Conservation (phyloP, 2,329 filamentous ascomycete genomes). For the Mycogone perniciosa region DNA sequence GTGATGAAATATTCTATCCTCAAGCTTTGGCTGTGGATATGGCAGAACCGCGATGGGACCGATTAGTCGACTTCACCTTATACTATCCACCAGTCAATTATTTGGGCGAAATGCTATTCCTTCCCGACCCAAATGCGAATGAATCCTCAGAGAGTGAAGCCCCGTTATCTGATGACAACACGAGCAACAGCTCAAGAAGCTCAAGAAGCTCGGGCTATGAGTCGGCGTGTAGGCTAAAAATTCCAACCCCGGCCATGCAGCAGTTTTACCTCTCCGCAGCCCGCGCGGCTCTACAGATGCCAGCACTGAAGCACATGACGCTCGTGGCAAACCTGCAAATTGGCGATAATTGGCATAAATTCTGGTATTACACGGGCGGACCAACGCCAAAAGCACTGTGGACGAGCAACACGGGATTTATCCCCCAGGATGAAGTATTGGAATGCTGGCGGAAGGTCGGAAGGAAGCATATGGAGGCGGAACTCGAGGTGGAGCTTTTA, state of each 20-base stretch:
- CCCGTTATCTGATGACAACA: not conserved
- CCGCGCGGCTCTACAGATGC: not conserved
- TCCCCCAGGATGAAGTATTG: not conserved
- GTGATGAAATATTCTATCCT: not conserved
- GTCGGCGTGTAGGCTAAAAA: not conserved
- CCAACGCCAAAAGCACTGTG: not conserved
- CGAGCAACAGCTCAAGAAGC: not conserved
- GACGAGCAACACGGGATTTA: not conserved
- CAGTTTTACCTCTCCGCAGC: slow-evolving; percentile 1
- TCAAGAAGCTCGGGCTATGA: not conserved
- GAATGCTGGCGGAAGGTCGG: not conserved
- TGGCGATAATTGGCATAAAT: not conserved
- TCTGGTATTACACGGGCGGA: not conserved
- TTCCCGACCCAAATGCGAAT: not conserved
- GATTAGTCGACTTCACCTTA: not conserved
- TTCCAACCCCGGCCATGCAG: slow-evolving; percentile 3
- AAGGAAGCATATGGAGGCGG: not conserved
- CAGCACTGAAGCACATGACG: not conserved
- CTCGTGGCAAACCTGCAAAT: not conserved
- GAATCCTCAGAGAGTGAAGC: not conserved
- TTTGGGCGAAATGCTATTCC: not conserved
- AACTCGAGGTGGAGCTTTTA: not conserved
- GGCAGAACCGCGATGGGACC: not conserved
- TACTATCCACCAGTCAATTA: not conserved
- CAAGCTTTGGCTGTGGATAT: not conserved